Base-by-base conservation (phyloP, 495 filamentous ascomycete genomes). In the Acidiella bohemica region DNA sequence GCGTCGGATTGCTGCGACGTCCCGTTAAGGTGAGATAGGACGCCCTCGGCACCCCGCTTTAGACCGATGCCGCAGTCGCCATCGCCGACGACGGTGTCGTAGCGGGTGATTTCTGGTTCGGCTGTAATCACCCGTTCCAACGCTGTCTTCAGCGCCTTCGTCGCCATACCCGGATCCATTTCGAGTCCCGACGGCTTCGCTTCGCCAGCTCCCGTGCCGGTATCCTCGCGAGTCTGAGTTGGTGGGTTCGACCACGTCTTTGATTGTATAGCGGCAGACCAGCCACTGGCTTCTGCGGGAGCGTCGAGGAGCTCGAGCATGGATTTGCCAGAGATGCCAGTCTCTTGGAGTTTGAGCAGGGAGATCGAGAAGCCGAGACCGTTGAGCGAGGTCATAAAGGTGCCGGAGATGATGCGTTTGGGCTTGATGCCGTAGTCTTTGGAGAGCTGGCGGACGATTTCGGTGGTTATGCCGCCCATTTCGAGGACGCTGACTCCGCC, bases 51-150 rank as follows among this genome's bases (percentile, higher is more conserved):
- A 17, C 90, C 90, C 37, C 86, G 73, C 64, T 84, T 84, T 27
- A 97, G 65, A 0, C 85, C 85, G 21, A 85, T 78, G 1, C 90
- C 90, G 59, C 90, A 97, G 62, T 97, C 90, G 29, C 90, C 90
- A 57, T 97, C 90, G 34, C 90, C 90, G 35, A 94, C 85, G 19
- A 93, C 72, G 1, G 84, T 92, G 55, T 97, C 90, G 56, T 77
- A 95, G 39, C 69, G 76, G 6, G 92, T 95, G 20, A 96, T 72
- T 40, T 86, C 75, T 3, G 81, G 75, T 53, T 97, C 90, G 1
- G 73, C 81, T 0, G 63, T 67, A 44, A 95, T 80, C 31, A 96
- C 57, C 30, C 66, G 65, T 36, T 81, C 61, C 11, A 95, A 66
- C 2, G 71, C 88, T n/a, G 67, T 57, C n/a, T 60, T 61, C 5